phyloP scores from a whole-genome alignment of 225 moss, liverwort and hornwort species.

The Pseudoscleropodium purum region DNA sequence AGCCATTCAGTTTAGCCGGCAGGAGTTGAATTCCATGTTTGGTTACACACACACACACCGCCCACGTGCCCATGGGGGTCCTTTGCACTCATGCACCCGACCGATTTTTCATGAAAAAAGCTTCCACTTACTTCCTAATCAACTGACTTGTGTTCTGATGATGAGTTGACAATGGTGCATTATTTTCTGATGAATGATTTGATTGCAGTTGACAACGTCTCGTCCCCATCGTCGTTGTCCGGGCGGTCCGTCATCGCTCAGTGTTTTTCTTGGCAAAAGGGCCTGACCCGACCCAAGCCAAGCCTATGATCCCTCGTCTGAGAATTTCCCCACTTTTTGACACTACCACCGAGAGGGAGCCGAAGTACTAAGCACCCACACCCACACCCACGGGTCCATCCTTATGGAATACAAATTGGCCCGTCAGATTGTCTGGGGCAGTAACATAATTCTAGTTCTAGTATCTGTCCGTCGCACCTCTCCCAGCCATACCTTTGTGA shows the following conservation, averaged over 20 bases:
- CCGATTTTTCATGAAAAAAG: background rate
- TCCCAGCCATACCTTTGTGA: no score
- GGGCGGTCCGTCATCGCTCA: background rate
- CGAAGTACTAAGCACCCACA: background rate
- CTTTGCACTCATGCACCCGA: background rate
- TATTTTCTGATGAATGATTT: background rate
- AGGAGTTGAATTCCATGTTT: background rate
- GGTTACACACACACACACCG: no score
- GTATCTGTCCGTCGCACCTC: no score
- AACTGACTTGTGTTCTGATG: background rate
- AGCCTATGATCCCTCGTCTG: background rate
- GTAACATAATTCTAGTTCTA: no score
- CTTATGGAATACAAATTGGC: background rate
- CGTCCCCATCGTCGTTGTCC: no score
- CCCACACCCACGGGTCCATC: background rate
- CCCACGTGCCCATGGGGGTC: no score
- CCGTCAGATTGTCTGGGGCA: background rate
- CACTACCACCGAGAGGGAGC: background rate
- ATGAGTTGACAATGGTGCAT: conserved; percentile 2
- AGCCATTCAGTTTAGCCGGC: background rate
- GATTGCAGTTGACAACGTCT: background rate
- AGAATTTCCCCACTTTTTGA: background rate
- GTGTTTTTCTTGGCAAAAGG: background rate
- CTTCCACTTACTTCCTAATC: background rate
- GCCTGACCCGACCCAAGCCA: background rate